phyloP scores from a whole-genome alignment of 768 basidiomycete genomes.

The Russula olivacea region DNA sequence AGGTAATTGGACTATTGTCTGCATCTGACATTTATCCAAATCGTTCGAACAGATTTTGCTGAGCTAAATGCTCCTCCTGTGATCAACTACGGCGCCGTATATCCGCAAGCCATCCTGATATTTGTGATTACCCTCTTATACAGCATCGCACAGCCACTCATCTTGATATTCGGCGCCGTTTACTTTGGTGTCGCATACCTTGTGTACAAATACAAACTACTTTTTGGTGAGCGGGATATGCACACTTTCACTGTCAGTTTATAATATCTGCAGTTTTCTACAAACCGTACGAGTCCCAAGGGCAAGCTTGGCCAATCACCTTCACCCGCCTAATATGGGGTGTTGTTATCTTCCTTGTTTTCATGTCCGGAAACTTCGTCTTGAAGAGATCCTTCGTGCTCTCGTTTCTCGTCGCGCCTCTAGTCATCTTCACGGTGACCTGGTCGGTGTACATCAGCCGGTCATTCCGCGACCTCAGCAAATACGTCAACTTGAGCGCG shows the following conservation, averaged over 20 bases:
- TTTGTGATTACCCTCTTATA: conserved; percentile 94
- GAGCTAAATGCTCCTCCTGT: conserved; percentile 96
- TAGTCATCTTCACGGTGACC: conserved; percentile 65
- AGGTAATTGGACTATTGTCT: conserved; percentile 41
- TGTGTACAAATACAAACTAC: conserved; percentile 96
- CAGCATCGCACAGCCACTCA: conserved; percentile 92
- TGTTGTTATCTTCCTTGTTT: conserved; percentile 85
- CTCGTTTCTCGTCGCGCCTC: conserved; percentile 61
- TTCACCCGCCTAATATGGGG: conserved; percentile 91
- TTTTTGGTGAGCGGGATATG: conserved; percentile 64
- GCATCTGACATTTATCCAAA: conserved; percentile 7
- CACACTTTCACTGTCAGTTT: background rate
- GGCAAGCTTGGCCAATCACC: conserved; percentile 97
- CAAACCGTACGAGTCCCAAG: conserved; percentile 95
- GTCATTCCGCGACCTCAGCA: conserved; percentile 65
- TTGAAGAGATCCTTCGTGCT: conserved; percentile 54
- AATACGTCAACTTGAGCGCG: conserved; percentile 79
- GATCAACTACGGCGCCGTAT: conserved; percentile 97
- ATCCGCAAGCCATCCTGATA: conserved; percentile 93
- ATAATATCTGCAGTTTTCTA: conserved; percentile 70
- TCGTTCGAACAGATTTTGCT: conserved; percentile 64
- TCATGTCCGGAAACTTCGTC: conserved; percentile 96
- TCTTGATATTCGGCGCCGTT: conserved; percentile 89
- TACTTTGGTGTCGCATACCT: conserved; percentile 97
- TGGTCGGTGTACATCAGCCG: conserved; percentile 79